Conservation (phyloP, 1,139 yeast species). For the Pneumocystis oryctolagi region DNA sequence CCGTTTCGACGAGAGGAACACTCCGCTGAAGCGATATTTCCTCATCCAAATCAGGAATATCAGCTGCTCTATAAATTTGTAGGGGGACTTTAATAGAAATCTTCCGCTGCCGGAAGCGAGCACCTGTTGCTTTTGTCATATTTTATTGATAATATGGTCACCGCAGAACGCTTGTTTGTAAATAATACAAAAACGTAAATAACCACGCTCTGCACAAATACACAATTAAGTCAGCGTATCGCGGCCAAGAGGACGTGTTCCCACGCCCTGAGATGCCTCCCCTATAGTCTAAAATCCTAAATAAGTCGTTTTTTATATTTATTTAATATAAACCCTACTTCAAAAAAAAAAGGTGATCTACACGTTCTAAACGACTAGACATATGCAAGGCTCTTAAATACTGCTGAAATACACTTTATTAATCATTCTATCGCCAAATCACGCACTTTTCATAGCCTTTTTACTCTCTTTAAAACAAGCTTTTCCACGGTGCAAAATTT, state of each 20-base stretch:
- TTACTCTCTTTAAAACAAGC: neutral
- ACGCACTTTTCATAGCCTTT: neutral
- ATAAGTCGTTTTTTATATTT: neutral
- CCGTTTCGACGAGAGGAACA: constrained; percentile 72
- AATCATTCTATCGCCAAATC: neutral
- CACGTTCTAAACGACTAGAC: neutral
- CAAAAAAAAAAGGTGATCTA: neutral
- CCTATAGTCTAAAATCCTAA: neutral
- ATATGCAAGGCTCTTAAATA: neutral
- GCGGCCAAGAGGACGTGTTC: neutral
- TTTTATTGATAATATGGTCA: neutral
- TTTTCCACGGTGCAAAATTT: neutral
- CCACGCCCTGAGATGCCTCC: neutral
- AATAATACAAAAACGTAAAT: neutral
- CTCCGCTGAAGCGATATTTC: constrained; percentile 66
- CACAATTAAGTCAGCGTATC: neutral
- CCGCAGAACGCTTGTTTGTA: neutral
- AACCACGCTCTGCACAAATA: neutral
- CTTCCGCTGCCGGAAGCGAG: constrained; percentile 64
- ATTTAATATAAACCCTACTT: neutral
- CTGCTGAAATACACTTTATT: neutral
- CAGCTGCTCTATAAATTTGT: constrained; percentile 60
- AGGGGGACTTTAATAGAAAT: constrained; percentile 83
- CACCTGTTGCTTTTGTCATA: constrained; percentile 16
- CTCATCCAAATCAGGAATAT: constrained; percentile 64